Base-by-base conservation (phyloP, 306 rosid genomes). In the Mucuna pruriens region DNA sequence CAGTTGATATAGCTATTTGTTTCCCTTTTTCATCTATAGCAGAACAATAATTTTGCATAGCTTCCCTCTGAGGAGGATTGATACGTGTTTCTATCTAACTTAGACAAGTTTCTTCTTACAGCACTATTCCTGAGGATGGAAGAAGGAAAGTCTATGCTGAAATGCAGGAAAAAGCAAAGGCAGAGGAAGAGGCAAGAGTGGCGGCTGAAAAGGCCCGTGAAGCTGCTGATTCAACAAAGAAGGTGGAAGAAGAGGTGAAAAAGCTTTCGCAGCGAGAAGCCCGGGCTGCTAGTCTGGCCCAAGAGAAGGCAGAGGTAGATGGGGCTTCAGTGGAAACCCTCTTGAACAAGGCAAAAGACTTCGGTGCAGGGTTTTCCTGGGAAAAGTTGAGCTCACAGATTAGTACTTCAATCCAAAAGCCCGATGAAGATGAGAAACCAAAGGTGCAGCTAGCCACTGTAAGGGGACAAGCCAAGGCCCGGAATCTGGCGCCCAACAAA, bases 401-500 rank as follows among this genome's bases (percentile, higher is more conserved):
- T 51, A 74, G 86, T 4, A 78, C 82, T n/a, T 48, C 89, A 40
- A 81, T 83, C 55, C 89, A 88, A 77, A 94, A 84, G 44, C 72
- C 90, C 7, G 82, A 26, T 4, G 82, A 67, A 48, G 87, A 87
- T 23, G 98, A 85, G 81, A 75, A 62, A 5, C 81, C 94, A 2
- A 84, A 82, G 60, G 93, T 85, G 75, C 91, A 90, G 85, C 11
- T 96, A n/a, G 98, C 98, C 55, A 96, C 98, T 0, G 89, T 90
- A 4, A 87, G 99, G 82, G 99, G 99, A 68, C 97, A 89, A 69
- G 94, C 97, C 57, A 93, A 80, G 90, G 99, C 99, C 55, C 89
- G 91, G 82, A 78, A 83, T 39, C 87, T 96, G 16, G 48, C 82
- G 0, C 76, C 91, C 0, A 83, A 85, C 75, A 91, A 90, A 77